phyloP scores from a whole-genome alignment of 108 stramenopile genomes.

The Cyclostephanos tholiformis region DNA sequence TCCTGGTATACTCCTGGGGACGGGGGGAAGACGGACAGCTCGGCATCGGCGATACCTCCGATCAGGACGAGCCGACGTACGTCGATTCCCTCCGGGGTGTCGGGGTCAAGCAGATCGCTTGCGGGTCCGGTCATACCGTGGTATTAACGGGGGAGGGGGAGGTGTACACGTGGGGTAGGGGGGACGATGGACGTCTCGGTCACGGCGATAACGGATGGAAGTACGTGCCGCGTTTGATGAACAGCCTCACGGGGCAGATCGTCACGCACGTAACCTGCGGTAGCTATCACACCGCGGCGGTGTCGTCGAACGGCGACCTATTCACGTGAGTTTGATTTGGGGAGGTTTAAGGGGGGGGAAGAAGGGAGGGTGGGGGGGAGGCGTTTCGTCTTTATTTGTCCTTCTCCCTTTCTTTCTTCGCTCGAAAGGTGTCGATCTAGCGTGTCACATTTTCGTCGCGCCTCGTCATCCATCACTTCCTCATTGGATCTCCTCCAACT shows the following conservation, averaged over 20 bases:
- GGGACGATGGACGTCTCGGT: constrained; percentile 90
- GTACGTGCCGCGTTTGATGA: constrained; percentile 89
- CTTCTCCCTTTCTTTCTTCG: not conserved
- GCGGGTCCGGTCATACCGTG: constrained; percentile 93
- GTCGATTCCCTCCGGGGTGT: constrained; percentile 91
- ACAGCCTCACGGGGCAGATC: constrained; percentile 78
- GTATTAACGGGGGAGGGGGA: constrained; percentile 92
- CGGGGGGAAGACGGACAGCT: constrained; percentile 92
- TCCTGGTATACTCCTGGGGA: constrained; percentile 87
- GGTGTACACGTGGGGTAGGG: constrained; percentile 89
- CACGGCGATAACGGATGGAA: constrained; percentile 97
- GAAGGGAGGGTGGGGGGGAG: not conserved
- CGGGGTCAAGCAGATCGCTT: constrained; percentile 91
- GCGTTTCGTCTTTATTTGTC: not conserved
- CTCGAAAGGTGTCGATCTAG: no score
- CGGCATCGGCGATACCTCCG: constrained; percentile 68
- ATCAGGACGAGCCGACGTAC: constrained; percentile 89
- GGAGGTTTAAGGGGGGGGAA: not conserved
- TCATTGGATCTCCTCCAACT: no score
- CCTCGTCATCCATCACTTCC: no score
- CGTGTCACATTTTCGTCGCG: no score
- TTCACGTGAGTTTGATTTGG: constrained; percentile 63
- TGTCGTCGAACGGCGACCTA: constrained; percentile 88
- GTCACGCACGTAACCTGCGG: constrained; percentile 92
- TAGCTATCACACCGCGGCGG: constrained; percentile 94